These are phyloP conservation scores for Metschnikowia colocasiae DNA, from an alignment of 805 yeast species.

Conservation along the genomic window DNA sequence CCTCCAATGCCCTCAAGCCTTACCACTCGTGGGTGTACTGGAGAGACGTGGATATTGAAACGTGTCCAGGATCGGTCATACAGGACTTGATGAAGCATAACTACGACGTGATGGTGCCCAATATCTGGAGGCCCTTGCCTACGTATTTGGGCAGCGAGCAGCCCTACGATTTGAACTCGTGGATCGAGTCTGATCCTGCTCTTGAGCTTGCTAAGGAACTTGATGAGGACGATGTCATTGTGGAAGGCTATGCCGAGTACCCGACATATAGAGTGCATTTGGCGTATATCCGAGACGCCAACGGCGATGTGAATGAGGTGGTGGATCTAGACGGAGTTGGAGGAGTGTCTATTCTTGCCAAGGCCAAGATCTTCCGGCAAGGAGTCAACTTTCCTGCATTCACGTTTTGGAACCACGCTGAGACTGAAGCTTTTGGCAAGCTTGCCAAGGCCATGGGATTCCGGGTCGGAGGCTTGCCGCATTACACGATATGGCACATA, in stretches of 20 bases:
- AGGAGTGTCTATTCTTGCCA: slow-evolving; percentile 77
- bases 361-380: slow-evolving; percentile 67
- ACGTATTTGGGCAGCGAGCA: slow-evolving; percentile 86
- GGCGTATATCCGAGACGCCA: slow-evolving; percentile 62
- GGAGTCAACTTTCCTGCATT: slow-evolving; percentile 86
- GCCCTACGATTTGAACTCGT: slow-evolving; percentile 93
- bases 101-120: slow-evolving; percentile 75
- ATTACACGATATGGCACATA: slow-evolving; percentile 87
- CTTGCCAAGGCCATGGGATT: slow-evolving; percentile 77
- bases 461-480: slow-evolving; percentile 83
- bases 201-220: slow-evolving; percentile 58
- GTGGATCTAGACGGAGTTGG: slow-evolving; percentile 81
- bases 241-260: slow-evolving; percentile 83
- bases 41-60: slow-evolving; percentile 84
- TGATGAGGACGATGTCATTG: slow-evolving; percentile 80
- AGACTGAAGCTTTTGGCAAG: slow-evolving; percentile 84
- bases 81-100: slow-evolving; percentile 66
- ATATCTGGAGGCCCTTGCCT: slow-evolving; percentile 97
- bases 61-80: slow-evolving; percentile 74
- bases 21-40: slow-evolving; percentile 90
- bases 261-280: slow-evolving; percentile 84
- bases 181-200: slow-evolving; percentile 88
- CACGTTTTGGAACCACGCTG: slow-evolving; percentile 81
- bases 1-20: slow-evolving; percentile 69
- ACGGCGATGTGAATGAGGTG: slow-evolving; percentile 61